A percentile compares a stretch with the other conserved stretches of the same genome.
Evolutionary conservation across 176 grass and related monocot species (phyloP).

Genomic region (Stipa capillata): DNA sequence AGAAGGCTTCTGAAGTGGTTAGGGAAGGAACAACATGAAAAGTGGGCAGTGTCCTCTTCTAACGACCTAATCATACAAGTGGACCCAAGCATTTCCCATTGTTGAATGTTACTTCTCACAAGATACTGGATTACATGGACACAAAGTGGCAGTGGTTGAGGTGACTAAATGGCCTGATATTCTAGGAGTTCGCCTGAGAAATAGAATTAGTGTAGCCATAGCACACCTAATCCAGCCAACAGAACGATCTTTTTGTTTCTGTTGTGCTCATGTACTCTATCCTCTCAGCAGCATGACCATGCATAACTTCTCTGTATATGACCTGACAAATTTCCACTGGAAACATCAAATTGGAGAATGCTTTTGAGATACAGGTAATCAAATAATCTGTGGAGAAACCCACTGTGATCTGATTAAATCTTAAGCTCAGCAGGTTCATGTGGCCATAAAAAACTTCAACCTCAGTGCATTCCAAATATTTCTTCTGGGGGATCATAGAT

Average conservation of each 20-base stretch:
- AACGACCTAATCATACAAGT: conserved; percentile 35
- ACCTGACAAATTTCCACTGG: background rate
- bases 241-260: background rate
- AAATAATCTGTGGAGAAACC: background rate
- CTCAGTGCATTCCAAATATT: conserved; percentile 80
- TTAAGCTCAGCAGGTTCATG: background rate
- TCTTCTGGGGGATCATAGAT: conserved; percentile 97
- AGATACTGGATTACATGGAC: conserved; percentile 5
- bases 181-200: background rate
- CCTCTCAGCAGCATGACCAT: background rate
- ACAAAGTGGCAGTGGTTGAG: background rate
- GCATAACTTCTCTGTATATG: background rate
- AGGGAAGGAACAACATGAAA: conserved; percentile 23
- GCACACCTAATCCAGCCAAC: background rate
- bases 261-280: no score
- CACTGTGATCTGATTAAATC: conserved; percentile 5
- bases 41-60: conserved; percentile 15
- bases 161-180: no score
- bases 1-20: background rate
- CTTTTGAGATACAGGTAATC: background rate
- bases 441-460: background rate
- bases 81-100: background rate
- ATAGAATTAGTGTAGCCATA: background rate
- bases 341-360: conserved; percentile 10
- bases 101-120: conserved; percentile 16